phyloP scores from a whole-genome alignment of 2,329 filamentous ascomycete genomes.

The Mollisia scopiformis region DNA sequence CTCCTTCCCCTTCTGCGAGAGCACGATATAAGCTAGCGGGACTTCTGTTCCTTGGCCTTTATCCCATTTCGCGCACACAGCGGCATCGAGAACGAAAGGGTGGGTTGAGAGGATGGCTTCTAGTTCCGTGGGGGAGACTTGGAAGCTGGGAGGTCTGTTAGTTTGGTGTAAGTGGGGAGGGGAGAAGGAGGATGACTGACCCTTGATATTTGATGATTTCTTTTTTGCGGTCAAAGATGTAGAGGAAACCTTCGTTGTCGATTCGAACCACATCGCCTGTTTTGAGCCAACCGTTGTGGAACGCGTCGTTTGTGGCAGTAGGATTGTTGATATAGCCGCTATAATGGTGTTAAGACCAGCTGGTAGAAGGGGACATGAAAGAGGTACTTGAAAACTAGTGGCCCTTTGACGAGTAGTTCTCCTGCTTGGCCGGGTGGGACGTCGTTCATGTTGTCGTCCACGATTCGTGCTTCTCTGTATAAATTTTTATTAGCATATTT shows the following conservation, averaged over 20 bases:
- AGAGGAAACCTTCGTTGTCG: slow-evolving; percentile 63
- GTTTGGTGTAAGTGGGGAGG: neutral
- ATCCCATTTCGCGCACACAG: slow-evolving; percentile 47
- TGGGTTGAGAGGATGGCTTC: slow-evolving; percentile 45
- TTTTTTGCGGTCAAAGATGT: slow-evolving; percentile 48
- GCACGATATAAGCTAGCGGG: slow-evolving; percentile 61
- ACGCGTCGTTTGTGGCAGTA: slow-evolving; percentile 33
- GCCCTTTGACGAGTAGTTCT: slow-evolving; percentile 5
- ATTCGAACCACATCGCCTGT: slow-evolving; percentile 58
- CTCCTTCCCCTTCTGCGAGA: slow-evolving; percentile 20
- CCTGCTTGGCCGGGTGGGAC: neutral
- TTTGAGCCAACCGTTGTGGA: slow-evolving; percentile 38
- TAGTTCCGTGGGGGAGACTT: slow-evolving; percentile 49
- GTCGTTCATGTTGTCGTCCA: slow-evolving; percentile 8
- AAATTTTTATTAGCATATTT: neutral
- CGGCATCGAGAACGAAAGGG: slow-evolving; percentile 43
- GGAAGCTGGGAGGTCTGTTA: slow-evolving; percentile 36
- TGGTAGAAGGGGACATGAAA: neutral
- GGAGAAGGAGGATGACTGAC: neutral
- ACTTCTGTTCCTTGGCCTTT: slow-evolving; percentile 48
- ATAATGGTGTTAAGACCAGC: neutral
- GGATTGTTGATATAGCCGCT: slow-evolving; percentile 39
- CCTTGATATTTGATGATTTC: slow-evolving; percentile 63
- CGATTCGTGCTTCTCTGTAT: slow-evolving; percentile 1
- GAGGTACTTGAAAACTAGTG: neutral